Conservation (phyloP, 495 filamentous ascomycete species). For the Annulohypoxylon maeteangense region DNA sequence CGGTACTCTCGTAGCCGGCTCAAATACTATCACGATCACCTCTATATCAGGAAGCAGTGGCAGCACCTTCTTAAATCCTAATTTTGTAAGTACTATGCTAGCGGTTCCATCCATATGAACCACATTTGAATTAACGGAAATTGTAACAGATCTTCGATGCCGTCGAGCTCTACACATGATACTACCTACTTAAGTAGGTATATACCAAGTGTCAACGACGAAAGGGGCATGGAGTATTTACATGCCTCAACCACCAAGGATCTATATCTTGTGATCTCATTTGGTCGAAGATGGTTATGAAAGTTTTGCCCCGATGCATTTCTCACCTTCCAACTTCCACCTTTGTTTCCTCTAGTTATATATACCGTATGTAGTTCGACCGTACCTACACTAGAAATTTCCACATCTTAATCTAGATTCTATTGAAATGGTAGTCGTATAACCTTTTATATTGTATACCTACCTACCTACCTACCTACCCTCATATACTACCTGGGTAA, state of each 20-base stretch:
- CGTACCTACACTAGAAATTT: too few relatives aligned
- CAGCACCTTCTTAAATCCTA: constrained; percentile 64
- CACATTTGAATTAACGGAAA: not conserved
- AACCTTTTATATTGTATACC: too few relatives aligned
- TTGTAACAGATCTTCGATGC: constrained; percentile 64
- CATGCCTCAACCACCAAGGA: not conserved
- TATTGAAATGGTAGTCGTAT: too few relatives aligned
- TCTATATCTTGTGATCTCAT: too few relatives aligned
- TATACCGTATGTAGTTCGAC: too few relatives aligned
- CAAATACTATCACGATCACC: constrained; percentile 71
- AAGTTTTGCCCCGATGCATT: too few relatives aligned
- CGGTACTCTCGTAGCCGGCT: constrained; percentile 65
- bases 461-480: too few relatives aligned
- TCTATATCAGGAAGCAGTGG: constrained; percentile 69
- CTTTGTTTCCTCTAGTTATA: too few relatives aligned
- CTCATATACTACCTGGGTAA: too few relatives aligned
- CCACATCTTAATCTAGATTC: too few relatives aligned
- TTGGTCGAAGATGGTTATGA: too few relatives aligned
- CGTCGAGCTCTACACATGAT: constrained; percentile 60
- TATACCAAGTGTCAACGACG: not conserved
- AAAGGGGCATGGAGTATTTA: too few relatives aligned
- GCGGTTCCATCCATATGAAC: not conserved
- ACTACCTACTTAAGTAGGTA: not conserved
- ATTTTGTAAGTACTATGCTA: constrained; percentile 63
- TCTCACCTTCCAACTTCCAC: not conserved